These are phyloP conservation scores for Gardenia jasminoides DNA, from an alignment of 257 asterid genomes.

Conservation along the genomic window DNA sequence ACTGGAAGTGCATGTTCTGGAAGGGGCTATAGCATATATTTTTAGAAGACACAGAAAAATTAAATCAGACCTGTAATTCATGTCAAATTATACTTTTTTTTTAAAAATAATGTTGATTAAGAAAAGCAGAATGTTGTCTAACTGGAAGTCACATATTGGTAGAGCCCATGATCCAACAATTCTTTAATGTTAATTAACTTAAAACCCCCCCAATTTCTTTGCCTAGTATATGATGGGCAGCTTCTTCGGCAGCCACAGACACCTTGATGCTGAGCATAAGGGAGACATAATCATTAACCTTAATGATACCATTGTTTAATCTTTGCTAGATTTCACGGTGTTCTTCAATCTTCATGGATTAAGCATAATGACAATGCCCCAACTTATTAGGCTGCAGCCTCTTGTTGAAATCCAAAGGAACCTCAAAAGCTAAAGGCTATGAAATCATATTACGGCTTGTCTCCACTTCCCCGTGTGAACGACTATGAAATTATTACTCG, in stretches of 20 bases:
- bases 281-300: slow-evolving; percentile 13
- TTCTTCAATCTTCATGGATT: neutral
- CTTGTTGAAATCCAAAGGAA: neutral
- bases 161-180: neutral
- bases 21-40: too few relatives aligned
- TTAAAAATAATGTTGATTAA: too few relatives aligned
- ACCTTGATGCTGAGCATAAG: slow-evolving; percentile 9
- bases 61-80: too few relatives aligned
- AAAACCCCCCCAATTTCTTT: neutral
- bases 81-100: too few relatives aligned
- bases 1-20: too few relatives aligned
- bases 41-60: too few relatives aligned
- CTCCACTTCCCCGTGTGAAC: slow-evolving; percentile 26
- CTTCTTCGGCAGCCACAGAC: slow-evolving; percentile 3
- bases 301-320: slow-evolving; percentile 1
- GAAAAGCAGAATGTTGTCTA: neutral
- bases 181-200: too few relatives aligned
- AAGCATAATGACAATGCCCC: neutral
- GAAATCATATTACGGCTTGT: slow-evolving; percentile 6
- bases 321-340: neutral
- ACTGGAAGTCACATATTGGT: neutral
- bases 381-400: slow-evolving; percentile 11
- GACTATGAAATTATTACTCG: slow-evolving; percentile 9
- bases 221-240: neutral
- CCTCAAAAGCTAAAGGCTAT: slow-evolving; percentile 14